Evolutionary conservation across 2,329 filamentous ascomycete genomes (phyloP), one percentile per base, ranked within the genome.

Genomic region (Colletotrichum sp.): DNA sequence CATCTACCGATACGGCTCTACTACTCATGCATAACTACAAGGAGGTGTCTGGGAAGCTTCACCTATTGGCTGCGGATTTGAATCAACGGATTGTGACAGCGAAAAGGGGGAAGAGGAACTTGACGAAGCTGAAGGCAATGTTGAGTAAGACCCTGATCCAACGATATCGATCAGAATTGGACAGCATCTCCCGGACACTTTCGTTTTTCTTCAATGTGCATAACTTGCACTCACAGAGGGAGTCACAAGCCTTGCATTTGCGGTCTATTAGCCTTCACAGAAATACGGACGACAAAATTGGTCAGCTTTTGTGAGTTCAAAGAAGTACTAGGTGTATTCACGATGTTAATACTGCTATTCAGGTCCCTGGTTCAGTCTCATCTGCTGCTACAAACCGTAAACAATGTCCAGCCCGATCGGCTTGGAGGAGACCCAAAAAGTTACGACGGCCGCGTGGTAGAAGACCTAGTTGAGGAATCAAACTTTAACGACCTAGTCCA

Each of bases 321-420:
- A 1, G 0, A 8, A 21, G 44, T 8, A 0, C 6, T 7, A 5
- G 1, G n/a, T 21, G 6, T 21, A 24, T 1, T 21, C 6, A 52
- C 1, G 12, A 52, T 52, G 0, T 13, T 52, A 13, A 52, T 21
- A 5, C 0, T 21, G n/a, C 44, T 8, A 5, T 52, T 0, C 5
- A 52, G 44, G 4, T 52, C 44, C 44, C 3, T 52, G 44, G 2
- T 52, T 8, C 44, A 52, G 44, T 52, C 44, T 52, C n/a, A 8
- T 21, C n/a, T 52, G 44, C 3, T 21, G 44, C 6, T 1, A 5
- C 44, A 52, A 21, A 8, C 10, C 9, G 3, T 12, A 4, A 2
- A 49, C 2, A 8, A 21, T 13, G 10, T 12, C 44, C 44, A 49
- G 44, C 18, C n/a, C n/a, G 6, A 3, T 7, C n/a, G 10, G n/a